Conservation (phyloP, 2,329 filamentous ascomycete species). For the Nemania bipapillata region DNA sequence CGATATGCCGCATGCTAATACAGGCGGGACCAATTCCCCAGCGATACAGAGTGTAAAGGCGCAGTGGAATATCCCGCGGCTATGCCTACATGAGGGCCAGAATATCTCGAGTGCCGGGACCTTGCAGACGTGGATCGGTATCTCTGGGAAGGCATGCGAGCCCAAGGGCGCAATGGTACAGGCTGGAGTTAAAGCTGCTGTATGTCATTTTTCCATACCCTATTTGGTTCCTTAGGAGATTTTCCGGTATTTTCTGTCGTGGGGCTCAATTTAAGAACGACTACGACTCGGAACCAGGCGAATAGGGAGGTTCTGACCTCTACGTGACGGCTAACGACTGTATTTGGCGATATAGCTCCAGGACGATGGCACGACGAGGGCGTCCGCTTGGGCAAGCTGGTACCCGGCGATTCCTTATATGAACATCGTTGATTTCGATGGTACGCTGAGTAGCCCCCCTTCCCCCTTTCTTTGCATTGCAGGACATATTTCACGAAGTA, state of each 20-base stretch:
- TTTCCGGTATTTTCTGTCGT: neutral
- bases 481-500: neutral
- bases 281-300: neutral
- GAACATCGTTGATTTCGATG: neutral
- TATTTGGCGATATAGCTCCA: neutral
- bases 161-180: conserved; percentile 3
- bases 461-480: neutral
- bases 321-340: neutral
- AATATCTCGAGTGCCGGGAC: neutral
- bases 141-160: neutral
- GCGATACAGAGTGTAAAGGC: conserved; percentile 6
- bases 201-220: neutral
- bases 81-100: conserved; percentile 12
- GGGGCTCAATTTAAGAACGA: neutral
- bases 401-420: conserved; percentile 1
- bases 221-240: neutral
- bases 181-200: conserved; percentile 1
- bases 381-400: conserved; percentile 3
- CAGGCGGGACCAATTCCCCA: neutral
- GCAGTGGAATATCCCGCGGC: conserved; percentile 3
- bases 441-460: neutral
- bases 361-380: neutral
- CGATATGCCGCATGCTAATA: neutral
- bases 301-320: neutral
- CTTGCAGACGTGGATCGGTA: conserved; percentile 8